A percentile compares a stretch with the other conserved stretches of the same genome.
Evolutionary conservation across 1,284 basidiomycete genomes (phyloP).

Genomic region (Anthracocystis walkeri): DNA sequence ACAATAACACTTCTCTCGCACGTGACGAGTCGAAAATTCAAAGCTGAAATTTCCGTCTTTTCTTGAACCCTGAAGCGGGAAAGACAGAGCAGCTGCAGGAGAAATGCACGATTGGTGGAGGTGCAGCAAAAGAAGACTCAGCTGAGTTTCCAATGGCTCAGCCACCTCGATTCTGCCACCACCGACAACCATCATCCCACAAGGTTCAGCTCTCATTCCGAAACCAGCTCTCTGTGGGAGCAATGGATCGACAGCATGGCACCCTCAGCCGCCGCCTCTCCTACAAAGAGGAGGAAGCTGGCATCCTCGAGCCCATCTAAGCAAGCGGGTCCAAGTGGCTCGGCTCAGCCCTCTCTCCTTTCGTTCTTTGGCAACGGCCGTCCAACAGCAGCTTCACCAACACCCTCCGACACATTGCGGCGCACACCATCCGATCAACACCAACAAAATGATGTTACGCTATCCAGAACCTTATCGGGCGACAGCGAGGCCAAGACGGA

Average conservation of each 20-base stretch:
- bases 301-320: conserved; percentile 40
- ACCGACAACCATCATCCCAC: conserved; percentile 2
- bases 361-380: conserved; percentile 38
- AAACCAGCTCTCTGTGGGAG: conserved; percentile 3
- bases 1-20: conserved; percentile 4
- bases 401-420: conserved; percentile 1
- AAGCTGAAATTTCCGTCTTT: conserved; percentile 4
- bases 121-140: conserved; percentile 17
- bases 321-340: conserved; percentile 16
- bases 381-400: conserved; percentile 11
- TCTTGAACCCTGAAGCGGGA: conserved; percentile 25
- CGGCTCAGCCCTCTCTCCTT: conserved; percentile 45
- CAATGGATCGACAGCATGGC: conserved; percentile 33
- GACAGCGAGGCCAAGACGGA: conserved; percentile 8
- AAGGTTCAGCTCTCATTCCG: background rate
- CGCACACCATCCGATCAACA: conserved; percentile 6
- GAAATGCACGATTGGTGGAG: conserved; percentile 31
- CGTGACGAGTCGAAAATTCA: conserved; percentile 3
- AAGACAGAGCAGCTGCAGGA: conserved; percentile 18
- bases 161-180: conserved; percentile 10
- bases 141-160: conserved; percentile 18
- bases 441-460: background rate
- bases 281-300: conserved; percentile 41
- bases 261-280: conserved; percentile 35
- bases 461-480: no score